phyloP scores from a whole-genome alignment of 371 early-diverging fungal species.

The Mortierella sp. region DNA sequence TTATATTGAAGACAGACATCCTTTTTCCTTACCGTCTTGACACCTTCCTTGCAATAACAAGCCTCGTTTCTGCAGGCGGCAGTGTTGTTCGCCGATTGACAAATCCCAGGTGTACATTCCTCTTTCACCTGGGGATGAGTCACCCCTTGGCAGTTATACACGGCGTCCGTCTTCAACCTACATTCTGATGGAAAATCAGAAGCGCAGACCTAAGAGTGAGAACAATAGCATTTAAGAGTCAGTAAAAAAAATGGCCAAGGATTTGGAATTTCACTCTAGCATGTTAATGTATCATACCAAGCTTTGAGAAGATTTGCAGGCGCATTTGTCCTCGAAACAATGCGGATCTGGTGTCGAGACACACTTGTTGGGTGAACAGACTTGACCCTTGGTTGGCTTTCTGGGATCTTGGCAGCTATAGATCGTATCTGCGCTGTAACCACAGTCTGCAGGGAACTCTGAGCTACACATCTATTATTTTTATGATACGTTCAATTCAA shows the following conservation, averaged over 20 bases:
- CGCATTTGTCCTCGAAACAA: constrained; percentile 5
- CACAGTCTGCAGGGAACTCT: neutral
- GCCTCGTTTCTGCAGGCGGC: neutral
- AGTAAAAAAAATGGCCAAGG: neutral
- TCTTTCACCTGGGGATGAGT: neutral
- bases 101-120: neutral
- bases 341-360: neutral
- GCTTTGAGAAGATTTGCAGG: constrained; percentile 3
- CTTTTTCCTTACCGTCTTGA: neutral
- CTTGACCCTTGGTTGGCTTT: neutral
- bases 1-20: too few species aligned
- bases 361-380: constrained; percentile 8
- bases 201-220: neutral
- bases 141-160: neutral
- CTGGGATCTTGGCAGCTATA: constrained; percentile 11
- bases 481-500: neutral
- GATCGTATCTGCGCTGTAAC: neutral
- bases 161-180: neutral
- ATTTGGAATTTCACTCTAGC: neutral
- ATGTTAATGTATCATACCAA: neutral
- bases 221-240: neutral
- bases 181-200: neutral
- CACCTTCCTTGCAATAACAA: neutral
- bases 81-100: neutral
- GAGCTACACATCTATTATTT: constrained; percentile 24